phyloP scores from a whole-genome alignment of 805 yeast species.

The Wickerhamiella kurtzmanii region DNA sequence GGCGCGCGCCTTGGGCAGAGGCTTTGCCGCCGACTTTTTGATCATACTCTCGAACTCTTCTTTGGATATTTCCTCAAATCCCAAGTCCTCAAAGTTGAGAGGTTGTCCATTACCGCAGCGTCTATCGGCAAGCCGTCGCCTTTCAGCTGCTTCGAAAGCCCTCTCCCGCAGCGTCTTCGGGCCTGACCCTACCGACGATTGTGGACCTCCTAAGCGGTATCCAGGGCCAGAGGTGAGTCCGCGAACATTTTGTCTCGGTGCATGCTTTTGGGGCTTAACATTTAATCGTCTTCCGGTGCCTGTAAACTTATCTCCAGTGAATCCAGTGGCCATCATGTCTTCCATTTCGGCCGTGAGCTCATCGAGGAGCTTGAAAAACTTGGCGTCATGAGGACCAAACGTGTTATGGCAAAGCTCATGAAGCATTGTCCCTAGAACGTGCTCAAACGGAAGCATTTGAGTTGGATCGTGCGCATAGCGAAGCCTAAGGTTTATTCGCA shows the following conservation, averaged over 20 bases:
- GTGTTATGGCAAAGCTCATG: conserved; percentile 80
- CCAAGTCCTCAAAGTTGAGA: conserved; percentile 4
- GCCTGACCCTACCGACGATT: neutral
- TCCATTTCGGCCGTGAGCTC: conserved; percentile 41
- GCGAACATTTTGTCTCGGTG: neutral
- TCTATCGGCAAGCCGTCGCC: conserved; percentile 29
- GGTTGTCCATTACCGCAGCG: conserved; percentile 11
- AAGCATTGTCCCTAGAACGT: conserved; percentile 66
- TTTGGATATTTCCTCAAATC: conserved; percentile 4
- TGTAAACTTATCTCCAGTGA: conserved; percentile 34
- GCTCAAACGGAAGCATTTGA: conserved; percentile 45
- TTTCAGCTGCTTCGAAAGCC: conserved; percentile 48
- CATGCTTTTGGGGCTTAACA: conserved; percentile 9
- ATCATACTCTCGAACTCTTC: conserved; percentile 1
- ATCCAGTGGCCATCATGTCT: conserved; percentile 29
- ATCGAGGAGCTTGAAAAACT: conserved; percentile 54
- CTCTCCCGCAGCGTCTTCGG: conserved; percentile 29
- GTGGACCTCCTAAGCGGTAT: conserved; percentile 5
- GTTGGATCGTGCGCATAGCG: conserved; percentile 42
- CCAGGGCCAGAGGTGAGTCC: neutral
- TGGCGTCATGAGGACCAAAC: conserved; percentile 65
- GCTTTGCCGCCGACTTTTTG: too few species aligned
- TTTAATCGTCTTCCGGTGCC: conserved; percentile 40
- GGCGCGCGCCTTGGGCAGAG: too few species aligned
- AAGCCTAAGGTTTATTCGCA: conserved; percentile 56